phyloP scores from a whole-genome alignment of 441 rosid species.

The Erodium moschatum region DNA sequence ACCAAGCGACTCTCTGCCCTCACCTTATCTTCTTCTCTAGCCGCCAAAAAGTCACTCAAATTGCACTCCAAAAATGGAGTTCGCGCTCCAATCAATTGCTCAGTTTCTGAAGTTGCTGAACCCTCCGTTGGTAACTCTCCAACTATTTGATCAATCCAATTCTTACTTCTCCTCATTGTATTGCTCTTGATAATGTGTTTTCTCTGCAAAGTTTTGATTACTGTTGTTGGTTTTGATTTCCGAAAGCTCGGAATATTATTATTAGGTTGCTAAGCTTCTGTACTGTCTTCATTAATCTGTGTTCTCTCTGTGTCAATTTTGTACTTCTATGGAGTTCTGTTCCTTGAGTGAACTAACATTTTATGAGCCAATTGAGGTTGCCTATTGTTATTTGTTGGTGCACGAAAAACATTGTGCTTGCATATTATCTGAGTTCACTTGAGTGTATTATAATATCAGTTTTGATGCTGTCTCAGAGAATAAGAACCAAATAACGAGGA shows the following conservation, averaged over 20 bases:
- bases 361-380: background rate
- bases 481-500: conserved; percentile 48
- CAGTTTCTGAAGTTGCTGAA: too few relatives aligned
- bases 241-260: background rate
- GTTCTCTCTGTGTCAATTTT: background rate
- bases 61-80: too few relatives aligned
- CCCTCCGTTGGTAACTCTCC: background rate
- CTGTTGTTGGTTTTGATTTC: background rate
- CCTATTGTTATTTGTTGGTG: background rate
- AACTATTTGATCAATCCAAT: background rate
- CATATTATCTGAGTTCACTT: background rate
- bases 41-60: too few relatives aligned
- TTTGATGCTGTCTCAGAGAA: conserved; percentile 35
- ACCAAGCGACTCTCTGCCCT: too few relatives aligned
- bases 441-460: background rate
- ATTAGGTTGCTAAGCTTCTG: background rate
- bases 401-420: background rate
- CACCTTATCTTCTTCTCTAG: too few relatives aligned
- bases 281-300: background rate
- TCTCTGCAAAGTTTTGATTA: background rate
- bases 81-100: too few relatives aligned
- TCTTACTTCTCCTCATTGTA: background rate
- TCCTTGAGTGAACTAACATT: background rate
- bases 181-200: background rate
- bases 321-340: background rate